Evolutionary conservation across 768 basidiomycete species (phyloP).

Genomic region (Suillus lakei): DNA sequence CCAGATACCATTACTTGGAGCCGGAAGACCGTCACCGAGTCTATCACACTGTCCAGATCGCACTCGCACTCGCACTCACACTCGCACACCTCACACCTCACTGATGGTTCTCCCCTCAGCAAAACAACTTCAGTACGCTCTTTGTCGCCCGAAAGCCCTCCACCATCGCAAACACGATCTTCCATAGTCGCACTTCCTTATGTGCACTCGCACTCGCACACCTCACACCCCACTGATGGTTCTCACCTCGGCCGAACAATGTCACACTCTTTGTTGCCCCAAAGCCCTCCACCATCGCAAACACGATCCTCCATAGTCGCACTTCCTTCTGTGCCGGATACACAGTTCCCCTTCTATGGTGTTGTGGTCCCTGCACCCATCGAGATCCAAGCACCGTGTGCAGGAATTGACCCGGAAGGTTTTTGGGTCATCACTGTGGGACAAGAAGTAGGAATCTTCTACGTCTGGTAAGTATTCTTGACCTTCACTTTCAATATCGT

Average conservation of each 20-base stretch:
- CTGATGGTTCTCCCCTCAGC: neutral
- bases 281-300: too few species aligned
- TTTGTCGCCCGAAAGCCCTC: too few species aligned
- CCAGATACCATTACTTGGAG: slow-evolving; percentile 4
- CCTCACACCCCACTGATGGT: too few species aligned
- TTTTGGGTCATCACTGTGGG: slow-evolving; percentile 4
- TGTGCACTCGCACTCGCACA: neutral
- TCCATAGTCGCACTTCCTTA: too few species aligned
- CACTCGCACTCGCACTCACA: neutral
- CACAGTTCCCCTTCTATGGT: too few species aligned
- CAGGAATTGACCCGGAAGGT: neutral
- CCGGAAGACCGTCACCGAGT: neutral
- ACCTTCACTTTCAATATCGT: neutral
- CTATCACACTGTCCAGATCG: neutral
- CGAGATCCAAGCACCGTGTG: neutral
- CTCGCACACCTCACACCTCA: neutral
- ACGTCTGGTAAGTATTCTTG: neutral
- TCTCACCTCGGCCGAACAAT: neutral
- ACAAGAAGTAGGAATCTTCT: slow-evolving; percentile 6
- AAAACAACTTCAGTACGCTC: neutral
- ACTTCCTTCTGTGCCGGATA: too few species aligned
- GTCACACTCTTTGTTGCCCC: too few species aligned
- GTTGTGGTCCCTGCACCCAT: too few species aligned
- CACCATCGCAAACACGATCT: too few species aligned
- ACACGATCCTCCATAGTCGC: too few species aligned